These are phyloP conservation scores for Pleurotus citrinopileatus DNA, from an alignment of 768 basidiomycete genomes.

Conservation along the genomic window DNA sequence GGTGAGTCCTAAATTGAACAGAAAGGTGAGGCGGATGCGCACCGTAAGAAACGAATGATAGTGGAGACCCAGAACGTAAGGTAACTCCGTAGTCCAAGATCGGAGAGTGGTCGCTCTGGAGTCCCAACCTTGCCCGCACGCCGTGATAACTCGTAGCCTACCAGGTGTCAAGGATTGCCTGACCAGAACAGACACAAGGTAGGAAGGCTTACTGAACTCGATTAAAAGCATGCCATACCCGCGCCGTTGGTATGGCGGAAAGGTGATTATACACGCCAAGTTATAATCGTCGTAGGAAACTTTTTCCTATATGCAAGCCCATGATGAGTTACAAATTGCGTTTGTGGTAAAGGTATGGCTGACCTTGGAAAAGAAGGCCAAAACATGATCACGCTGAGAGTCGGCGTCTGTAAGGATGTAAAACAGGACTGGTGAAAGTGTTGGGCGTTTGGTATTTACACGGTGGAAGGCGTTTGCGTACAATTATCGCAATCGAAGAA, in stretches of 20 bases:
- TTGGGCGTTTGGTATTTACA: not conserved
- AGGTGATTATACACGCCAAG: slow-evolving; percentile 91
- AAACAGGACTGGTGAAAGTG: slow-evolving; percentile 65
- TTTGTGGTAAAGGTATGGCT: not conserved
- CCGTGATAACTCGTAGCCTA: slow-evolving; percentile 92
- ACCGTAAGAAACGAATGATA: slow-evolving; percentile 83
- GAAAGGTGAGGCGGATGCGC: slow-evolving; percentile 15
- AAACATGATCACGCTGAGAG: slow-evolving; percentile 74
- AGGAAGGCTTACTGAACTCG: slow-evolving; percentile 79
- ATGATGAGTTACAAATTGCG: not conserved
- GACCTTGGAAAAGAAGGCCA: slow-evolving; percentile 72
- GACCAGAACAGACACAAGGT: not conserved
- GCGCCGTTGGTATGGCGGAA: slow-evolving; percentile 88
- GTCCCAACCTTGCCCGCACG: slow-evolving; percentile 79
- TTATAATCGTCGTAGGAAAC: slow-evolving; percentile 96
- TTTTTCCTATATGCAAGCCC: slow-evolving; percentile 64
- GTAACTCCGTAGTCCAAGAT: slow-evolving; percentile 89
- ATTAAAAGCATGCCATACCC: slow-evolving; percentile 96
- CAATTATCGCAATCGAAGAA: slow-evolving; percentile 91
- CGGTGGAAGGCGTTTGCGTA: slow-evolving; percentile 30
- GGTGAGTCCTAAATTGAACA: not conserved
- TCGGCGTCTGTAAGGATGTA: slow-evolving; percentile 89
- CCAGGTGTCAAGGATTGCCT: no score
- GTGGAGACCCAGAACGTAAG: slow-evolving; percentile 85
- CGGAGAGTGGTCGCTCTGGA: slow-evolving; percentile 93